Percentiles rank a stretch among this genome's conserved stretches.
These are phyloP conservation scores for Trypanosoma brucei DNA, from an alignment of 208 protist species.

Conservation along the genomic window DNA sequence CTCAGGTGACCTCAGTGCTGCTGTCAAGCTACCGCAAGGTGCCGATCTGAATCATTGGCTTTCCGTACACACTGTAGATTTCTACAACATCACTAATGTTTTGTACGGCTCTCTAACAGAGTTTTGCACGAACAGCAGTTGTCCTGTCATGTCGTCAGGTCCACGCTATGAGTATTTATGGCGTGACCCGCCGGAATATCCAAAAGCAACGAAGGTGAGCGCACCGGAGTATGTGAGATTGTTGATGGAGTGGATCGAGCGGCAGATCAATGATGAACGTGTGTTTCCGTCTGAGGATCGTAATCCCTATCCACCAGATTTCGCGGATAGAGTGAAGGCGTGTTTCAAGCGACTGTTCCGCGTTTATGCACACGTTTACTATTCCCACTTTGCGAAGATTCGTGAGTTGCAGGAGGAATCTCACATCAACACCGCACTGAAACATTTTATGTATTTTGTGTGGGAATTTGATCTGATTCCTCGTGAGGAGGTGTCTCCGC, in stretches of 20 bases:
- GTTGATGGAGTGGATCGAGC: conserved; percentile 98
- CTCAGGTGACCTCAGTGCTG: conserved; percentile 92
- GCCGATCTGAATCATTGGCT: conserved; percentile 98
- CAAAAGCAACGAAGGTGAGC: conserved; percentile 92
- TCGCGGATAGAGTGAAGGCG: conserved; percentile 86
- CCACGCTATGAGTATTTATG: conserved; percentile 97
- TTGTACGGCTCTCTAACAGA: conserved; percentile 98
- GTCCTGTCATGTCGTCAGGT: conserved; percentile 95
- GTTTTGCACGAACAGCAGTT: conserved; percentile 95
- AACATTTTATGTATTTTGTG: conserved; percentile 90
- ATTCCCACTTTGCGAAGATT: conserved; percentile 97
- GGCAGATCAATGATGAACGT: conserved; percentile 94
- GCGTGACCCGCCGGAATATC: conserved; percentile 94
- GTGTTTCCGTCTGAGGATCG: conserved; percentile 95
- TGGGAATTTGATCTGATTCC: conserved; percentile 88
- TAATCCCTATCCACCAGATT: conserved; percentile 86
- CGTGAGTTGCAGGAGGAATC: conserved; percentile 93
- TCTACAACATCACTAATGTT: conserved; percentile 99
- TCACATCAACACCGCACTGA: conserved; percentile 97
- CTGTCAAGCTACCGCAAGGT: conserved; percentile 92
- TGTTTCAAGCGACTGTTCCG: conserved; percentile 98
- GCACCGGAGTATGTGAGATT: conserved; percentile 97
- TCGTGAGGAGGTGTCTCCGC: conserved; percentile 69
- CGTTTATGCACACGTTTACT: conserved; percentile 99
- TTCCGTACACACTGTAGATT: conserved; percentile 97